Conservation (phyloP, 305 asterid species). For the Striga hermonthica region DNA sequence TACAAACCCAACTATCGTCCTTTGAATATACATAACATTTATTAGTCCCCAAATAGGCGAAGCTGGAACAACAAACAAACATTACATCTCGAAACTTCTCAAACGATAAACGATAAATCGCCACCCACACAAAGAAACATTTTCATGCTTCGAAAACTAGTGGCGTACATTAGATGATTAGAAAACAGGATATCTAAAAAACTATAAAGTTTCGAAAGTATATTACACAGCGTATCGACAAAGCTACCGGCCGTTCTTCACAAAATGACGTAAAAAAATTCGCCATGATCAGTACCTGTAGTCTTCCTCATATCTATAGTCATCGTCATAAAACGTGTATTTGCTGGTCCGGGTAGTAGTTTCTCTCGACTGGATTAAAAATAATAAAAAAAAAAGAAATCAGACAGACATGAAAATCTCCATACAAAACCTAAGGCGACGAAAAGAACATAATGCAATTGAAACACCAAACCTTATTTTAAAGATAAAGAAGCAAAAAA, state of each 20-base stretch:
- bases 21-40: no score
- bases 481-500: neutral
- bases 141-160: neutral
- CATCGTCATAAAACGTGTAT: conserved; percentile 42
- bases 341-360: conserved; percentile 40
- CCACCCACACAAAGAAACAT: neutral
- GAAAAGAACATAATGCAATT: no score
- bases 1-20: no score
- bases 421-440: no score
- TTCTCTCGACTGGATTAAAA: conserved; percentile 49
- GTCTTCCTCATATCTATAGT: conserved; percentile 51
- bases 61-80: no score
- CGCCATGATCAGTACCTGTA: conserved; percentile 46
- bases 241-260: conserved; percentile 22
- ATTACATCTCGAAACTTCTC: no score
- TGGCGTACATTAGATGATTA: conserved; percentile 15
- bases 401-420: no score
- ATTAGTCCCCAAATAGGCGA: no score
- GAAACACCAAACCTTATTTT: no score
- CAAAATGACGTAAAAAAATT: conserved; percentile 23
- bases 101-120: no score
- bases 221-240: conserved; percentile 10
- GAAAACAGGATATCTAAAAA: conserved; percentile 6
- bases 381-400: neutral
- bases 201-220: conserved; percentile 12